A percentile compares a stretch with the other conserved stretches of the same genome.
phyloP scores from a whole-genome alignment of 148 eudicot species.

The Selenicereus undatus region DNA sequence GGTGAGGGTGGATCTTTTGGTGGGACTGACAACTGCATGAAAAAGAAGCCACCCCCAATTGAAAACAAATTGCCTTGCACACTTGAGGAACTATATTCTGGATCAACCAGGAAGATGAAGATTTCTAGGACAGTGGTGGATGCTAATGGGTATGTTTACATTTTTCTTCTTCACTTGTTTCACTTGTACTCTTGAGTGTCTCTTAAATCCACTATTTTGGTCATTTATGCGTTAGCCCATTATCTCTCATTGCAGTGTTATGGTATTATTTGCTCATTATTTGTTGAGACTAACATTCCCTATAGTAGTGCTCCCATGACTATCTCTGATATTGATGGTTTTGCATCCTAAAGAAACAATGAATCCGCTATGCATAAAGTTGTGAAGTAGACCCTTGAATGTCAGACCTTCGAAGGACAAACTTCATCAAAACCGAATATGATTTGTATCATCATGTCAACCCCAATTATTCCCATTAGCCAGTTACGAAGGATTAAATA shows the following conservation, averaged over 20 bases:
- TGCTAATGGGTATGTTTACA: slow-evolving; percentile 49
- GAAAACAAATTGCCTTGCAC: slow-evolving; percentile 69
- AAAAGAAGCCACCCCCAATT: slow-evolving; percentile 74
- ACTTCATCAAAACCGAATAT: too few species aligned
- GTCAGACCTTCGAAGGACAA: too few species aligned
- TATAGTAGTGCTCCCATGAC: too few species aligned
- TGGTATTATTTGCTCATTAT: not conserved
- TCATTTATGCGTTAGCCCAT: not conserved
- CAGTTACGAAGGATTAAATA: too few species aligned
- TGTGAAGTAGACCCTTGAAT: too few species aligned
- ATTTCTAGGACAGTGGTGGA: slow-evolving; percentile 61
- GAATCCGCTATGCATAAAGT: not conserved
- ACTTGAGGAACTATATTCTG: slow-evolving; percentile 72
- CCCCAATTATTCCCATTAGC: too few species aligned
- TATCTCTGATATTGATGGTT: not conserved
- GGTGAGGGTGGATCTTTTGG: slow-evolving; percentile 39
- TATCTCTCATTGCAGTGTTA: not conserved
- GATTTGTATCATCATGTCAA: too few species aligned
- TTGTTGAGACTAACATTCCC: too few species aligned
- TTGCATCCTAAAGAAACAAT: not conserved
- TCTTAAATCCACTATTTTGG: not conserved
- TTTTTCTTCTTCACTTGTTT: not conserved
- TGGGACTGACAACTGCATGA: slow-evolving; percentile 32
- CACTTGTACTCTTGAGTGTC: not conserved
- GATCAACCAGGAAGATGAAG: slow-evolving; percentile 84